A percentile compares a stretch with the other conserved stretches of the same genome.
phyloP scores from a whole-genome alignment of 31 red algal genomes.

The Porphyra umbilicalis region DNA sequence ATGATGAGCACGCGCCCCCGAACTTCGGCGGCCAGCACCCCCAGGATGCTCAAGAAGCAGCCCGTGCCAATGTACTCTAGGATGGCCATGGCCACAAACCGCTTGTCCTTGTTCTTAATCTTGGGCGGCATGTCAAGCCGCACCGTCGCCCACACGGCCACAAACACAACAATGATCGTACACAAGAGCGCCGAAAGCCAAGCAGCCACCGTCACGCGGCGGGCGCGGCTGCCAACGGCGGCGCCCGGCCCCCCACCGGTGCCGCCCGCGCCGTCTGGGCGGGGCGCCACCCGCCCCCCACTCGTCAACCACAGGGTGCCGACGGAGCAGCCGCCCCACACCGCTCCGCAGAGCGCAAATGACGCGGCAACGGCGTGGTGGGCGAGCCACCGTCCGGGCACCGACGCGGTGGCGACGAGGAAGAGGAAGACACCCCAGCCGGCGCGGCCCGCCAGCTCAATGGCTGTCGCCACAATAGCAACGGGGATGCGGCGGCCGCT shows the following conservation, averaged over 20 bases:
- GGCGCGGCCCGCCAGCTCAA: not conserved
- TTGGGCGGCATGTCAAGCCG: conserved; percentile 18
- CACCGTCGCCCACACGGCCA: conserved; percentile 25
- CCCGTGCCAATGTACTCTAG: conserved; percentile 45
- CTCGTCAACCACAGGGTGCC: not conserved
- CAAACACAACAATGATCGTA: conserved; percentile 17
- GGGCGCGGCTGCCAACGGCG: not conserved
- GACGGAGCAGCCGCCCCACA: conserved; percentile 11
- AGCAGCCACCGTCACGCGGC: not conserved
- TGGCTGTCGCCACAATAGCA: not conserved
- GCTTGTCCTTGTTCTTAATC: conserved; percentile 54
- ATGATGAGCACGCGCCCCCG: conserved; percentile 5
- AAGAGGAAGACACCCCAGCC: conserved; percentile 20
- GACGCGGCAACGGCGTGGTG: conserved; percentile 34
- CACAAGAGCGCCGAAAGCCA: not conserved
- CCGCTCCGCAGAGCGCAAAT: conserved; percentile 26
- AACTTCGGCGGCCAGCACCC: conserved; percentile 10
- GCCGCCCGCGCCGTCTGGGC: not conserved
- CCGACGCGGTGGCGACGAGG: conserved; percentile 21
- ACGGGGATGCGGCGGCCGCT: not conserved
- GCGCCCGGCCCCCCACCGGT: not conserved
- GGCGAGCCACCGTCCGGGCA: conserved; percentile 35
- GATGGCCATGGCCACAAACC: conserved; percentile 31
- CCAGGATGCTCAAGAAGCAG: conserved; percentile 22
- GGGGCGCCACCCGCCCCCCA: not conserved